phyloP scores from a whole-genome alignment of 148 eudicot species.

The Cornus suecica region DNA sequence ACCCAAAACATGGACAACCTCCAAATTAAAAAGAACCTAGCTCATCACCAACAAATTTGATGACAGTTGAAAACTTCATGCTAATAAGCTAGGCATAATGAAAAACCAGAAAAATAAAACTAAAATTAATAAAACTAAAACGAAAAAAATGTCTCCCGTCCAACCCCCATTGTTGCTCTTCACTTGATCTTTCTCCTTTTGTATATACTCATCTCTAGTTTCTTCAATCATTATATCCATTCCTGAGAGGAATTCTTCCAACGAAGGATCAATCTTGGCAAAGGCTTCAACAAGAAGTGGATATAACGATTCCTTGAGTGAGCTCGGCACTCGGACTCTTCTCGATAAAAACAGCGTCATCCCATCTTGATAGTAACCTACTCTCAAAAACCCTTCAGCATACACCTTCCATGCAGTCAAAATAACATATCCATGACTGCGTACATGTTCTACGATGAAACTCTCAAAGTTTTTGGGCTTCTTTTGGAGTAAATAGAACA shows the following conservation, averaged over 20 bases:
- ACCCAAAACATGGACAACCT: too few species aligned
- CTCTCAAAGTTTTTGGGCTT: conserved; percentile 54
- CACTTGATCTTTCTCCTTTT: too few species aligned
- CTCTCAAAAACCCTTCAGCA: conserved; percentile 23
- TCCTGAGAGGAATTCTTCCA: conserved; percentile 19
- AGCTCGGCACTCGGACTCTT: conserved; percentile 5
- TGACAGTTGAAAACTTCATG: too few species aligned
- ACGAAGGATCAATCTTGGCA: conserved; percentile 21
- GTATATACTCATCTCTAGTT: too few species aligned
- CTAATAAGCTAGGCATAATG: too few species aligned
- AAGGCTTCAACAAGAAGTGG: conserved; percentile 27
- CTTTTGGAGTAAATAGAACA: conserved; percentile 29
- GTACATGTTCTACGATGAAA: conserved; percentile 44
- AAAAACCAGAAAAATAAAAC: too few species aligned
- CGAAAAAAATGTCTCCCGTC: too few species aligned
- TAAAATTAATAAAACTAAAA: too few species aligned
- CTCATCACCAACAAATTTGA: too few species aligned
- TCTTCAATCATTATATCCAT: too few species aligned
- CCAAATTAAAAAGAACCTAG: too few species aligned
- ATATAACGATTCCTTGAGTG: conserved; percentile 24
- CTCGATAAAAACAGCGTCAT: background rate
- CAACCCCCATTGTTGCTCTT: too few species aligned
- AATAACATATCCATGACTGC: conserved; percentile 22
- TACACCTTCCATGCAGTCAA: conserved; percentile 42
- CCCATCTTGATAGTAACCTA: conserved; percentile 25